Base-by-base conservation (phyloP, 1,284 basidiomycete species). In the Malassezia arunalokei region DNA sequence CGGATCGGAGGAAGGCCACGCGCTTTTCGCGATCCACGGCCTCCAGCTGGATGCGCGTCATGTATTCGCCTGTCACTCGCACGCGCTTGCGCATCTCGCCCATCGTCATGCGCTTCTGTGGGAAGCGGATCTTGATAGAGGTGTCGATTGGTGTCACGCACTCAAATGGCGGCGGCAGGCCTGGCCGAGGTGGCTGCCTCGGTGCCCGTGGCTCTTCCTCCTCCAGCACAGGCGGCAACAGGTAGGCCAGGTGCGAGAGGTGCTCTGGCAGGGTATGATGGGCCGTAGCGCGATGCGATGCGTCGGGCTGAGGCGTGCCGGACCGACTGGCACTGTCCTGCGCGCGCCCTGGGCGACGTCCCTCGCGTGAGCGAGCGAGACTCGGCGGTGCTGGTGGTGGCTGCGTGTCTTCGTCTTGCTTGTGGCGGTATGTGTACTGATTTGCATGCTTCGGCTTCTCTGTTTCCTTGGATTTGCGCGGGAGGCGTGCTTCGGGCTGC, bases 71-170 rank as follows among this genome's bases (percentile, higher is more conserved):
- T 53, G 96, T 80, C 51, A 85, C 82, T 41, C 88, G 79, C 17
- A 94, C 88, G 17, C 92, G 82, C 76, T 96, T 95, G 73, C 89
- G 86, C 88, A 98, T 94, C 72, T 98, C 92, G 15, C 83, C 84
- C 24, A 92, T 83, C 62, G 90, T 94, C 80, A 85, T 89, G 47
- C 92, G 80, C 74, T 94, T 92, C 58, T 82, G 81, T 0, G 92
- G 92, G 83, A 88, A 98, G 64, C 87, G 86, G 53, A 95, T 85
- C 73, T 88, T 86, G 24, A 90, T 87, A 1, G 89, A 86, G 38
- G 87, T 79, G 73, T 95, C 91, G 61, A 82, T 59, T 12, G 66
- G 54, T 41, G 59, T 57, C 1, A 63, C 20, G 9, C 63, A 53
- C 7, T 56, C 51, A 55, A 64, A 67, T 3, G 69, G 65, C 41